Evolutionary conservation across 2,329 filamentous ascomycete species (phyloP).

Genomic region (Chlorencoelia australis): DNA sequence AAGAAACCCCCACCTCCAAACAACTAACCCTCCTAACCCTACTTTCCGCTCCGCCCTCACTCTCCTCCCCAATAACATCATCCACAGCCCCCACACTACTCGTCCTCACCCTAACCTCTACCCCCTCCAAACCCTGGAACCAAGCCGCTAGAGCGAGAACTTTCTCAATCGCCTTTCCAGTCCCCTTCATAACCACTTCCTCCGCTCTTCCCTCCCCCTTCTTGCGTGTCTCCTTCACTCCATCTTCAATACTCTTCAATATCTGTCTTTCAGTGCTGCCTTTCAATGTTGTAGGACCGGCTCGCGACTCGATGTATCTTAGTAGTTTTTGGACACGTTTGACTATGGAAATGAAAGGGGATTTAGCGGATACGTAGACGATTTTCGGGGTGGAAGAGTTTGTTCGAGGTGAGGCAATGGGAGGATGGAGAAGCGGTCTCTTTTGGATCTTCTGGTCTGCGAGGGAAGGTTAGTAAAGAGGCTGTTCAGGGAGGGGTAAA

Average conservation of each 20-base stretch:
- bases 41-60: slow-evolving; percentile 14
- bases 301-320: slow-evolving; percentile 18
- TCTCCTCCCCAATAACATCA: slow-evolving; percentile 22
- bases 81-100: slow-evolving; percentile 27
- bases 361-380: slow-evolving; percentile 22
- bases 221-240: slow-evolving; percentile 12
- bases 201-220: slow-evolving; percentile 10
- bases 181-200: slow-evolving; percentile 25
- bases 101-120: slow-evolving; percentile 22
- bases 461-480: background rate
- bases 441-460: slow-evolving; percentile 25
- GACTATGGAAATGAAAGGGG: slow-evolving; percentile 23
- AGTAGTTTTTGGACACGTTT: slow-evolving; percentile 25
- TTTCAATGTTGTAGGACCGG: slow-evolving; percentile 12
- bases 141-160: slow-evolving; percentile 20
- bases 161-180: slow-evolving; percentile 26
- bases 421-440: slow-evolving; percentile 26
- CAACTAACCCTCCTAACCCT: slow-evolving; percentile 22
- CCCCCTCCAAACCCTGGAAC: slow-evolving; percentile 20
- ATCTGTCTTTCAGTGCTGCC: slow-evolving; percentile 6
- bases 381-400: slow-evolving; percentile 18
- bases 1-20: slow-evolving; percentile 22
- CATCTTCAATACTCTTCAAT: slow-evolving; percentile 13
- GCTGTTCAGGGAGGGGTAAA: background rate
- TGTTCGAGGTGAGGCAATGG: slow-evolving; percentile 17